Conservation (phyloP, 1,284 basidiomycete species). For the Salmacisia buchloeana region DNA sequence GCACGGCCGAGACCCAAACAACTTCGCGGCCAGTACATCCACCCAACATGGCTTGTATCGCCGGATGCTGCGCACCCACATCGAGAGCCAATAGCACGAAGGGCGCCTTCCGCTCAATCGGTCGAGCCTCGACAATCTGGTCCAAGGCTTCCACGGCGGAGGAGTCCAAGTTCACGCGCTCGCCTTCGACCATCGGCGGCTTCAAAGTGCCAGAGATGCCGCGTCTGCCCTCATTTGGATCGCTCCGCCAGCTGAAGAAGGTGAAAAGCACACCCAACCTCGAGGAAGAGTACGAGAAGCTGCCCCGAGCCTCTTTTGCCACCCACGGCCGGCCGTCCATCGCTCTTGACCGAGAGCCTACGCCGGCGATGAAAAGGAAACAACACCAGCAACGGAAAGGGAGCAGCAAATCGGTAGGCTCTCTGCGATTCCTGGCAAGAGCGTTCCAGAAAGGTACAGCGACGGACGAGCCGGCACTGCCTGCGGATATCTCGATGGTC, state of each 20-base stretch:
- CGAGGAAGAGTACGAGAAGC: not conserved
- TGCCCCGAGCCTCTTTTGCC: not conserved
- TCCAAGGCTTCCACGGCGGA: no score
- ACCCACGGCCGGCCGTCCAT: not conserved
- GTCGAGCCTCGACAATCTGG: no score
- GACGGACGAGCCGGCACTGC: not conserved
- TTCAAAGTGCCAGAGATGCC: not conserved
- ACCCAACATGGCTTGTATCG: not conserved
- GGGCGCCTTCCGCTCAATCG: not conserved
- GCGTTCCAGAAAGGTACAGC: not conserved
- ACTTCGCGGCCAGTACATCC: not conserved
- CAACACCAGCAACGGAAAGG: not conserved
- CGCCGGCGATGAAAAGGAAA: not conserved
- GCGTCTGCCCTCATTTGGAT: not conserved
- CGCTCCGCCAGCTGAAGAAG: not conserved
- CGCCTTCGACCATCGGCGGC: not conserved
- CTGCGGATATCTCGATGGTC: no score
- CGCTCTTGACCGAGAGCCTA: not conserved
- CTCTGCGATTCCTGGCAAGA: not conserved
- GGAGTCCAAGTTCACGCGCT: not conserved
- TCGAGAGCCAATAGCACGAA: not conserved
- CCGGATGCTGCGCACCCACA: not conserved
- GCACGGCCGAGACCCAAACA: not conserved
- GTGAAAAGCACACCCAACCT: not conserved
- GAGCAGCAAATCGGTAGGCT: not conserved